Evolutionary conservation across 2,329 filamentous ascomycete genomes (phyloP).

Genomic region (Emericellopsis cladophorae): DNA sequence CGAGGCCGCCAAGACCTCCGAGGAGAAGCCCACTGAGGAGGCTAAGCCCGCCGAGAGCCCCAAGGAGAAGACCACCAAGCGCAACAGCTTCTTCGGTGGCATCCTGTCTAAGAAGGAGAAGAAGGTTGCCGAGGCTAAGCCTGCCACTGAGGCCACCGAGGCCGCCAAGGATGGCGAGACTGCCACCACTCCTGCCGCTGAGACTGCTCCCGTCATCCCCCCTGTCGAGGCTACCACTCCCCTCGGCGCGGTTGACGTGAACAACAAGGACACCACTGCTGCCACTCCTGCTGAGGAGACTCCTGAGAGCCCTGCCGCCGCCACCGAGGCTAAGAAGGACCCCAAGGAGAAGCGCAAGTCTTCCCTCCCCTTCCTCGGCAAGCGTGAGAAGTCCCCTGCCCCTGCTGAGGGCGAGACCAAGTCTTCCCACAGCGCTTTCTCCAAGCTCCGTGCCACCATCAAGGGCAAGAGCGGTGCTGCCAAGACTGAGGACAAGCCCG

Average conservation of each 20-base stretch:
- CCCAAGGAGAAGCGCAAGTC: constrained; percentile 76
- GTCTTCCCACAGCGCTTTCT: constrained; percentile 38
- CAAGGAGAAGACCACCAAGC: constrained; percentile 40
- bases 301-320: constrained; percentile 16
- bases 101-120: constrained; percentile 44
- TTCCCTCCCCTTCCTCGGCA: constrained; percentile 61
- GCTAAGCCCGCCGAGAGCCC: constrained; percentile 26
- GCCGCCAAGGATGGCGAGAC: constrained; percentile 31
- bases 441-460: constrained; percentile 46
- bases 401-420: constrained; percentile 53
- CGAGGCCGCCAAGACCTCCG: constrained; percentile 20
- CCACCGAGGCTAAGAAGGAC: constrained; percentile 46
- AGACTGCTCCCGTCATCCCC: constrained; percentile 45
- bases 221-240: constrained; percentile 45
- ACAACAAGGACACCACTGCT: constrained; percentile 27
- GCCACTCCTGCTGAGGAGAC: constrained; percentile 26
- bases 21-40: constrained; percentile 19
- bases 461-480: constrained; percentile 27
- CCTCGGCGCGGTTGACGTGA: constrained; percentile 41
- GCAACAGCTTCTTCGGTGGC: constrained; percentile 41
- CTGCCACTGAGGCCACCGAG: constrained; percentile 19
- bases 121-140: constrained; percentile 41
- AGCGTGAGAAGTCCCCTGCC: constrained; percentile 54
- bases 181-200: constrained; percentile 23
- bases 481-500: constrained; percentile 29